phyloP scores from a whole-genome alignment of 202 grass and related monocot species.

The Setaria viridis region DNA sequence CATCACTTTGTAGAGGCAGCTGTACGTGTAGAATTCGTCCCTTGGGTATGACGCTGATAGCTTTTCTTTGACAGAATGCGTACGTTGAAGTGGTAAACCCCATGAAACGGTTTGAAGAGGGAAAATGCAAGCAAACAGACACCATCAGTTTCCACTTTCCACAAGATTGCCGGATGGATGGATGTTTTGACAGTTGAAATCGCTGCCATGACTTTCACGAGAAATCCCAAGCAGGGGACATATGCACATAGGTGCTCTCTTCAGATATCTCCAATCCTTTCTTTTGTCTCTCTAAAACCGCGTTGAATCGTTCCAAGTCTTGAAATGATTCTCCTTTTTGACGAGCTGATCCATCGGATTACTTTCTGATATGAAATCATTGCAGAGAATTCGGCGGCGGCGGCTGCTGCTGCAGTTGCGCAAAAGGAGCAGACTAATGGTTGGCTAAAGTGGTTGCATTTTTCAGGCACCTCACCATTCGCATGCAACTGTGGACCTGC shows the following conservation, averaged over 20 bases:
- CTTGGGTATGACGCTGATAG: neutral
- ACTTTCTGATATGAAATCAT: slow-evolving; percentile 51
- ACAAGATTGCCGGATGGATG: slow-evolving; percentile 10
- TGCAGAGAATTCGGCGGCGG: slow-evolving; percentile 31
- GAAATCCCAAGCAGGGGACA: slow-evolving; percentile 34
- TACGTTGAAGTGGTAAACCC: slow-evolving; percentile 46
- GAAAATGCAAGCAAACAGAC: slow-evolving; percentile 13
- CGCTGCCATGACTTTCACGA: slow-evolving; percentile 33
- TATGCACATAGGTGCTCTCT: neutral
- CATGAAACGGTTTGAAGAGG: neutral
- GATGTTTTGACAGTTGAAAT: slow-evolving; percentile 30
- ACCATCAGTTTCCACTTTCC: neutral
- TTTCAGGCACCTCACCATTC: slow-evolving; percentile 41
- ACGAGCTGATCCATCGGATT: neutral
- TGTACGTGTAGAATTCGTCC: neutral
- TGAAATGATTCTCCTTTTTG: slow-evolving; percentile 46
- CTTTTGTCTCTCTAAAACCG: slow-evolving; percentile 42
- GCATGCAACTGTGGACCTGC: neutral
- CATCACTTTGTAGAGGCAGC: neutral
- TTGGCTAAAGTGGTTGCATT: slow-evolving; percentile 41
- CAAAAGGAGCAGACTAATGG: neutral
- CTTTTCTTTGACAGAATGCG: slow-evolving; percentile 28
- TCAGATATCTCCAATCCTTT: slow-evolving; percentile 28
- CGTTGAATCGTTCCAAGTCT: slow-evolving; percentile 57
- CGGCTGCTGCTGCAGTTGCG: slow-evolving; percentile 27